Percentiles rank a stretch among this genome's conserved stretches.
These are phyloP conservation scores for Hypomontagnella monticulosa DNA, from an alignment of 495 filamentous ascomycete genomes.

Conservation along the genomic window DNA sequence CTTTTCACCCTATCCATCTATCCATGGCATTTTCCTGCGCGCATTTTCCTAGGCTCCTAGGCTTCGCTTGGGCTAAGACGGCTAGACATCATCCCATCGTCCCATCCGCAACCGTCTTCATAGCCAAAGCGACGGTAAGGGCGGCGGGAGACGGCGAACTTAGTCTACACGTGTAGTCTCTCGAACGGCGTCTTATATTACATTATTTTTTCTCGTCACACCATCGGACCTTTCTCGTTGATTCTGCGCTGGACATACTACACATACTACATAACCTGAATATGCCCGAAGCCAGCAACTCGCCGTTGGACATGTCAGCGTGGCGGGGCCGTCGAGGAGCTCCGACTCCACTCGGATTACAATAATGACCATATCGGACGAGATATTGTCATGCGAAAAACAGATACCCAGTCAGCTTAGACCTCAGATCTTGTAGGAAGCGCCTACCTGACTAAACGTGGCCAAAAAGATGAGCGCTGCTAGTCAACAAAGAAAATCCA, in stretches of 20 bases:
- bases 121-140: slow-evolving; percentile 7
- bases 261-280: slow-evolving; percentile 21
- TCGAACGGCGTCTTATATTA: slow-evolving; percentile 37
- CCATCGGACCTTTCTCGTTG: slow-evolving; percentile 34
- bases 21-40: slow-evolving; percentile 24
- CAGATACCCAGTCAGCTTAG: slow-evolving; percentile 18
- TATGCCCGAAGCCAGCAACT: slow-evolving; percentile 31
- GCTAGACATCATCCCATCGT: slow-evolving; percentile 29
- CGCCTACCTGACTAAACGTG: slow-evolving; percentile 21
- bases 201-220: slow-evolving; percentile 25
- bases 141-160: slow-evolving; percentile 24
- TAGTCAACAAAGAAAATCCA: slow-evolving; percentile 16
- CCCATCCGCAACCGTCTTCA: slow-evolving; percentile 12
- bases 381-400: slow-evolving; percentile 32
- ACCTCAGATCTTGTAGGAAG: slow-evolving; percentile 22
- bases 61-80: slow-evolving; percentile 14
- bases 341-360: slow-evolving; percentile 35
- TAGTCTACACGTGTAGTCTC: slow-evolving; percentile 35
- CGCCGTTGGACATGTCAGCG: slow-evolving; percentile 42
- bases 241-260: slow-evolving; percentile 39
- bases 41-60: slow-evolving; percentile 20
- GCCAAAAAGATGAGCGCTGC: slow-evolving; percentile 10
- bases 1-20: slow-evolving; percentile 9
- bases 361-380: slow-evolving; percentile 20
- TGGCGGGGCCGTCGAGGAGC: slow-evolving; percentile 40